Conservation (phyloP, 495 filamentous ascomycete species). For the Letharia columbiana region DNA sequence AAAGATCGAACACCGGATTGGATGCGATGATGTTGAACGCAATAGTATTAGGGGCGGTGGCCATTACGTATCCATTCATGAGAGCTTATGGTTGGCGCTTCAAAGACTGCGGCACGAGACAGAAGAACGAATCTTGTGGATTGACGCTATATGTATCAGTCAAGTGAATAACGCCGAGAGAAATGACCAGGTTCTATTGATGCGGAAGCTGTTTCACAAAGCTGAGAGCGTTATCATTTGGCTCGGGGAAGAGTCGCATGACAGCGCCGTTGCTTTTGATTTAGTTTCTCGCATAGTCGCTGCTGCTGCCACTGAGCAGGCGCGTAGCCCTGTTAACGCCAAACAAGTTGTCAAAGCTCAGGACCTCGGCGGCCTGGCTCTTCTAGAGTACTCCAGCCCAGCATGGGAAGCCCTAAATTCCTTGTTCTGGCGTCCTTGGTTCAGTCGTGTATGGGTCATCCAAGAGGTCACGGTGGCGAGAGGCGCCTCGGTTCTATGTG, state of each 20-base stretch:
- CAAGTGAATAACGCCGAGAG: not conserved
- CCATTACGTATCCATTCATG: not conserved
- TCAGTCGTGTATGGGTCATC: not conserved
- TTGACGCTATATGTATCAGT: not conserved
- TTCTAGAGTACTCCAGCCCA: not conserved
- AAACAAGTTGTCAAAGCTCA: not conserved
- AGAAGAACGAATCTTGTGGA: not conserved
- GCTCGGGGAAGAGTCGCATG: not conserved
- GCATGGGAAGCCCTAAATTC: not conserved
- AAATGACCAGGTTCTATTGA: not conserved
- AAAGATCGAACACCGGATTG: not conserved
- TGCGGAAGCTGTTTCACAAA: not conserved
- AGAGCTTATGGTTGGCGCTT: conserved; percentile 2
- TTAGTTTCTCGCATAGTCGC: not conserved
- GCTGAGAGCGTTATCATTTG: not conserved
- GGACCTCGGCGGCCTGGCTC: not conserved
- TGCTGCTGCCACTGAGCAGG: not conserved
- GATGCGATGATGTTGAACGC: not conserved
- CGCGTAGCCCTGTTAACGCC: not conserved
- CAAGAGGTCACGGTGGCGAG: not conserved
- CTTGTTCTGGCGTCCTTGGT: conserved; percentile 2
- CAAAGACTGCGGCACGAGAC: conserved; percentile 3
- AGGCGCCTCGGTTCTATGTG: not conserved
- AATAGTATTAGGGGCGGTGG: not conserved
- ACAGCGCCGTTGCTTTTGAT: not conserved